Conservation (phyloP, 352 stramenopile species). For the Phytophthora syringae region DNA sequence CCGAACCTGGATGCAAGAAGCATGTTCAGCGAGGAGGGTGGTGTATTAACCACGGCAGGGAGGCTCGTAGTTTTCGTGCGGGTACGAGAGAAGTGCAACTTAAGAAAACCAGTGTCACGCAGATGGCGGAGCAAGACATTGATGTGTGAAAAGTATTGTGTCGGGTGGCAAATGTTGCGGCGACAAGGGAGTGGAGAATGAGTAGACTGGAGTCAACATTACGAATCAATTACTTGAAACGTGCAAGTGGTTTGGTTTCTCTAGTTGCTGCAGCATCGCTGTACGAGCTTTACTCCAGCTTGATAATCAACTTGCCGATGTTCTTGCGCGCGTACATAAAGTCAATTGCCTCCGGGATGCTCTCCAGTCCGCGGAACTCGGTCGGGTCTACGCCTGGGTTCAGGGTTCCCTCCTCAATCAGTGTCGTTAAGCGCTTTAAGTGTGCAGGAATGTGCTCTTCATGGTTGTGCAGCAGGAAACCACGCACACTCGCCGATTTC, state of each 20-base stretch:
- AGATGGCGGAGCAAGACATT: slow-evolving; percentile 62
- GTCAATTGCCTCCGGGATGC: slow-evolving; percentile 31
- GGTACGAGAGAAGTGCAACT: slow-evolving; percentile 63
- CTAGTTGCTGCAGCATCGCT: too few relatives aligned
- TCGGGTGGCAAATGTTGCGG: too few relatives aligned
- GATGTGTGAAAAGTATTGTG: too few relatives aligned
- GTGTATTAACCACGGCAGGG: not conserved
- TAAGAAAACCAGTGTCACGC: slow-evolving; percentile 58
- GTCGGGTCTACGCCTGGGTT: slow-evolving; percentile 27
- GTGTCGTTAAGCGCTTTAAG: slow-evolving; percentile 25
- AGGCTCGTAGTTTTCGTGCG: not conserved
- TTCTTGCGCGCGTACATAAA: slow-evolving; percentile 40
- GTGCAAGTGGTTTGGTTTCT: too few relatives aligned
- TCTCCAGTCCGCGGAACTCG: slow-evolving; percentile 30
- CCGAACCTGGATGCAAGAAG: too few relatives aligned
- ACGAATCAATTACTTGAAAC: too few relatives aligned
- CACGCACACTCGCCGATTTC: slow-evolving; percentile 32
- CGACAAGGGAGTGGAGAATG: too few relatives aligned
- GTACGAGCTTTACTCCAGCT: too few relatives aligned
- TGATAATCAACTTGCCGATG: slow-evolving; percentile 35
- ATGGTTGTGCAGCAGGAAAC: slow-evolving; percentile 30
- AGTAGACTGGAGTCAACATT: too few relatives aligned
- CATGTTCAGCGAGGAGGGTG: slow-evolving; percentile 45
- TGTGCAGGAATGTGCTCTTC: slow-evolving; percentile 27
- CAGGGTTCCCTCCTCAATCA: slow-evolving; percentile 21